Conservation (phyloP, 805 yeast species). For the Teunomyces aglyptinius region DNA sequence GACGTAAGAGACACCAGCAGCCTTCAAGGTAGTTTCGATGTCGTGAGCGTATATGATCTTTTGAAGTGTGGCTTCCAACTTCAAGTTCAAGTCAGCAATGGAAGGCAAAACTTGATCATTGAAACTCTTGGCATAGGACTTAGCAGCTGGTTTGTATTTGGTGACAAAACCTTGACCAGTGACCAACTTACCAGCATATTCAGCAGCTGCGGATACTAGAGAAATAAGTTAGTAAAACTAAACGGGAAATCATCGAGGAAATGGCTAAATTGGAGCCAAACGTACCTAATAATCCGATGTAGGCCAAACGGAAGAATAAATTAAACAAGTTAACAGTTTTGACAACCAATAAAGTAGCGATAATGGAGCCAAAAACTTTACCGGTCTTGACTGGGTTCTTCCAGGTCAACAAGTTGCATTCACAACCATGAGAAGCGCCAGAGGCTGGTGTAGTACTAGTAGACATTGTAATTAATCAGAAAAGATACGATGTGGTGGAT, state of each 20-base stretch:
- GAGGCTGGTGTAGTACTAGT: constrained; percentile 5
- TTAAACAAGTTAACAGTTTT: constrained; percentile 64
- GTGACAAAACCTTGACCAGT: constrained; percentile 82
- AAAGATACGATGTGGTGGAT: background rate
- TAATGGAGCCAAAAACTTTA: constrained; percentile 64
- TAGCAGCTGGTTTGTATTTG: constrained; percentile 63
- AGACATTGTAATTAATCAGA: background rate
- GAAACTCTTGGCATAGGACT: constrained; percentile 33
- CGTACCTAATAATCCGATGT: constrained; percentile 51
- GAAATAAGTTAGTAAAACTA: constrained; percentile 19
- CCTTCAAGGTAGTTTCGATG: constrained; percentile 68
- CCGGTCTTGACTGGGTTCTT: constrained; percentile 73
- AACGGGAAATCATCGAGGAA: background rate
- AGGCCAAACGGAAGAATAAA: constrained; percentile 57
- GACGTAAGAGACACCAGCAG: constrained; percentile 64
- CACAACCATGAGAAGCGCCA: background rate
- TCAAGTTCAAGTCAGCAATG: constrained; percentile 45
- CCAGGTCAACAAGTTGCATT: constrained; percentile 61
- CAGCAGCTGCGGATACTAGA: constrained; percentile 66
- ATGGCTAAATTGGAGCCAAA: constrained; percentile 5
- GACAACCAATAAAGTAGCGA: constrained; percentile 53
- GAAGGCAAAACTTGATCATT: constrained; percentile 40
- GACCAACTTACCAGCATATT: constrained; percentile 68
- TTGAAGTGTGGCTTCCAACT: constrained; percentile 52
- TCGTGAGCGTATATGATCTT: constrained; percentile 65